Evolutionary conservation across 306 rosid species (phyloP).

Genomic region (Trifolium subterraneum): DNA sequence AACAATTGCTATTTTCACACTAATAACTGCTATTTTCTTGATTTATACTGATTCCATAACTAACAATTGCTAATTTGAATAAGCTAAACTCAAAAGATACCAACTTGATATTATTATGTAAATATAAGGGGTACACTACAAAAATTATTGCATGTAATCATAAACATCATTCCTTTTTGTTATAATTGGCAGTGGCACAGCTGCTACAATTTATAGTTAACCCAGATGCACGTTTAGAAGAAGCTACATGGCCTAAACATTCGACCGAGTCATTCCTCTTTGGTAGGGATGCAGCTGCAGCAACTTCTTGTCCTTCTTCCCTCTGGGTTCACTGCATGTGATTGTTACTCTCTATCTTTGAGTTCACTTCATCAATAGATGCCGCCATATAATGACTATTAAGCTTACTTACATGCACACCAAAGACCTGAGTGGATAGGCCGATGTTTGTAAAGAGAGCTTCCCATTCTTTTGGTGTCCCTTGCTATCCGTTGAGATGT

Average conservation of each 20-base stretch:
- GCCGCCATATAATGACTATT: background rate
- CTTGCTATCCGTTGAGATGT: background rate
- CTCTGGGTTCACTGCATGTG: background rate
- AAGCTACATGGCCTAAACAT: background rate
- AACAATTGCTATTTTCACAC: too few species aligned
- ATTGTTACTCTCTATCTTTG: background rate
- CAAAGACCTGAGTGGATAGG: background rate
- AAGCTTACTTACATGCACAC: background rate
- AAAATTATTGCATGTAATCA: background rate
- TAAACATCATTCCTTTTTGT: background rate
- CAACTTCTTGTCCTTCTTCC: background rate
- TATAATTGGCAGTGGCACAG: background rate
- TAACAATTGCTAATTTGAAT: background rate
- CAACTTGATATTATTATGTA: background rate
- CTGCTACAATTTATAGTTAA: background rate
- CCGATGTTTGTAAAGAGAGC: slow-evolving; percentile 27
- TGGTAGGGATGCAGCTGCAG: background rate
- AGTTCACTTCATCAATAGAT: background rate
- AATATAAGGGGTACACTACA: background rate
- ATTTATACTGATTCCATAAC: too few species aligned
- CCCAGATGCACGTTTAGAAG: background rate
- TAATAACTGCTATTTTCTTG: too few species aligned
- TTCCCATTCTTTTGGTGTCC: background rate
- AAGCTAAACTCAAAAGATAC: background rate
- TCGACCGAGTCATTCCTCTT: background rate